Percentiles rank a stretch among this genome's conserved stretches.
Conservation (phyloP, 345 rosid genomes). For the Pugionium dolabratum region DNA sequence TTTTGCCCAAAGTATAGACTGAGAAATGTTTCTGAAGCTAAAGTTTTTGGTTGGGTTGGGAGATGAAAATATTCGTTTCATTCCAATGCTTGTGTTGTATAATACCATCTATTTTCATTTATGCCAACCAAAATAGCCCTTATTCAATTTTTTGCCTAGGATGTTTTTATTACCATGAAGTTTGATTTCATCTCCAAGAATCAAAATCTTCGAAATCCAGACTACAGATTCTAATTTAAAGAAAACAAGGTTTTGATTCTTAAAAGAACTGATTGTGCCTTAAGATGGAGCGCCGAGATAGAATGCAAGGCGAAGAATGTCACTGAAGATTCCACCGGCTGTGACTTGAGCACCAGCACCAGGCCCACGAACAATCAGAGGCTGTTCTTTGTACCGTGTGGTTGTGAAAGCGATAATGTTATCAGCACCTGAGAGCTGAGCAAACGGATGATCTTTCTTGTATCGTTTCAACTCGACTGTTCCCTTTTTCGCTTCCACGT, state of each 20-base stretch:
- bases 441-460: conserved; percentile 82
- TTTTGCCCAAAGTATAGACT: conserved; percentile 17
- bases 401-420: conserved; percentile 98
- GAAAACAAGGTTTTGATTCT: conserved; percentile 5
- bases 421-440: conserved; percentile 91
- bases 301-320: conserved; percentile 83
- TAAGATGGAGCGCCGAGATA: conserved; percentile 97
- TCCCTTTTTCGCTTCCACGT: conserved; percentile 60
- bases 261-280: conserved; percentile 9
- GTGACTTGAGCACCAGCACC: conserved; percentile 99
- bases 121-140: neutral
- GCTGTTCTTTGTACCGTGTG: conserved; percentile 79
- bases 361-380: conserved; percentile 93
- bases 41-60: neutral
- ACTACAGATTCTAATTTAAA: conserved; percentile 23
- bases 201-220: conserved; percentile 11
- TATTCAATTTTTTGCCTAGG: neutral
- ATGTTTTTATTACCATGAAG: conserved; percentile 19
- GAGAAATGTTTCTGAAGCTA: conserved; percentile 3
- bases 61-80: neutral
- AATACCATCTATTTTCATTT: neutral
- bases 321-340: conserved; percentile 95
- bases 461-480: conserved; percentile 75
- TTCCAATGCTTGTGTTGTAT: conserved; percentile 22
- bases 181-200: conserved; percentile 26